Base-by-base conservation (phyloP, 805 yeast genomes). In the Lipomyces yamadae region DNA sequence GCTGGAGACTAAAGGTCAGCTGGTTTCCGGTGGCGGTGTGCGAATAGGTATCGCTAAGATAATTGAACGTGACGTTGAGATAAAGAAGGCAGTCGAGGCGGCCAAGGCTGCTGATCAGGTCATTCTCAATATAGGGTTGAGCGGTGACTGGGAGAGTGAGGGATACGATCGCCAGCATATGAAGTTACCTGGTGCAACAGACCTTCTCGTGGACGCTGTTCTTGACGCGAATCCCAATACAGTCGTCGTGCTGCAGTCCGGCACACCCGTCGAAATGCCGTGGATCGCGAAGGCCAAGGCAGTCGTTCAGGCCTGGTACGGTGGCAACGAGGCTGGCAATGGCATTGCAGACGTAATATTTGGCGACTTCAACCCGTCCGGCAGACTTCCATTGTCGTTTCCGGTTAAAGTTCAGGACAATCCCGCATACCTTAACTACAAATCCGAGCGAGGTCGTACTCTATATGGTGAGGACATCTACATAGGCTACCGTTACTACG, bases 381-480 rank as follows among this genome's bases (percentile, higher is more conserved):
- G 89, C 60, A 86, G 85, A 73, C 77, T 86, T 62, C 78, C 88
- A 2, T 74, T 86, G 68, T 78, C 88, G 3, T 86, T 83, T 81
- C 89, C 90, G 48, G 74, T 78, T 63, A 79, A 76, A 68, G 71
- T 80, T 57, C 81, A 83, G 71, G 88, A 86, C 75, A 85, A 83
- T 69, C 89, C 90, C 11, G 81, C 89, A 0, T 86, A 74, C 75
- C 76, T 85, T 72, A 85, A 82, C 76, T 85, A 78, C 78, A 77
- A 78, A 37, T 78, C 86, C 8, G 83, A 82, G 72, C 80, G 81
- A 72, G 89, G 89, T 54, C 76, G 82, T 62, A 84, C 82, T 37
- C 72, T 83, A 62, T 88, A 87, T 72, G 89, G 90, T 65, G 91
- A 87, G 75, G 90, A 86, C 73, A 83, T 87, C 56, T 87, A 80